A percentile compares a stretch with the other conserved stretches of the same genome.
Evolutionary conservation across 495 filamentous ascomycete species (phyloP).

Genomic region (Patellaria atrata): DNA sequence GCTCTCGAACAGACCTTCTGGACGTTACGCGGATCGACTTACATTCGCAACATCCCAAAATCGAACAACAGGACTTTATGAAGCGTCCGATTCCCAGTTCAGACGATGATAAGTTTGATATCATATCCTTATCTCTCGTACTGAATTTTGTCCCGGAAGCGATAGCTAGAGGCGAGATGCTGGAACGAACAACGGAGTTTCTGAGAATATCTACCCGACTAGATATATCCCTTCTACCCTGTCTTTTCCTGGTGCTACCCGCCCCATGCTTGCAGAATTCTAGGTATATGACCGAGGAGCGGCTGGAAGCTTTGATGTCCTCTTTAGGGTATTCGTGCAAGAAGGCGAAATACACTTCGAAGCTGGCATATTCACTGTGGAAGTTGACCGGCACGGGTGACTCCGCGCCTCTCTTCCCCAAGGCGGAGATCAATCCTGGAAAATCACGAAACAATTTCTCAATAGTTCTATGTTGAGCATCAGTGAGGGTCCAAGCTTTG

Average conservation of each 20-base stretch:
- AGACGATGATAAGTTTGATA: constrained; percentile 56
- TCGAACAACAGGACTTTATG: constrained; percentile 91
- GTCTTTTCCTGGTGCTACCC: constrained; percentile 81
- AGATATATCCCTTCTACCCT: constrained; percentile 37
- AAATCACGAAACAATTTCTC: constrained; percentile 77
- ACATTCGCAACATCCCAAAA: constrained; percentile 66
- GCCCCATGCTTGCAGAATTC: constrained; percentile 83
- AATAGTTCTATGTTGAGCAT: constrained; percentile 44
- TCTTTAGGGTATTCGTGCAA: constrained; percentile 55
- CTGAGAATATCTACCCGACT: too few relatives aligned
- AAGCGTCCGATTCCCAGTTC: constrained; percentile 53
- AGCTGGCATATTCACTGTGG: constrained; percentile 87
- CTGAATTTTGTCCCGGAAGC: constrained; percentile 84
- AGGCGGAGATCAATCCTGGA: constrained; percentile 62
- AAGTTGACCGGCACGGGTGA: constrained; percentile 27
- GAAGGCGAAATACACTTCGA: constrained; percentile 57
- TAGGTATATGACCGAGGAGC: constrained; percentile 68
- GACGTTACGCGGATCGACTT: constrained; percentile 80
- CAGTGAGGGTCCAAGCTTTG: too few relatives aligned
- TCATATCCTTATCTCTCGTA: constrained; percentile 87
- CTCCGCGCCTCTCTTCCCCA: constrained; percentile 33
- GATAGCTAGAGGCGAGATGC: constrained; percentile 69
- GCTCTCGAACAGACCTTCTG: constrained; percentile 36
- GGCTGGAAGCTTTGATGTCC: constrained; percentile 57
- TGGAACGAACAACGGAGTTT: constrained; percentile 57